phyloP scores from a whole-genome alignment of 805 yeast species.

The Pichia deserticola region DNA sequence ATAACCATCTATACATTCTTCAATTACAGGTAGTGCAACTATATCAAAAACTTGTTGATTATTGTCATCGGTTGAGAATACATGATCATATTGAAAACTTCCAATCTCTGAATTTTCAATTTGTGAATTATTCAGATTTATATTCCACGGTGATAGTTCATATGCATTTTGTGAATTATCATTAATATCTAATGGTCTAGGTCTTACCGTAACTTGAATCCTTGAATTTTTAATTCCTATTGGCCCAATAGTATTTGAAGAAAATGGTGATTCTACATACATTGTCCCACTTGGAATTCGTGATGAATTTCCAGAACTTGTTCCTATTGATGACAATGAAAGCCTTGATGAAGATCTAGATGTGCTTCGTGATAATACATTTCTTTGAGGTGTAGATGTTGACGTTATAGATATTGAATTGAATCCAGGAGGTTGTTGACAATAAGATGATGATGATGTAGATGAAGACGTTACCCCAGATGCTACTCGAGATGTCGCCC shows the following conservation, averaged over 20 bases:
- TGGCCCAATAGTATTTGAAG: conserved; percentile 28
- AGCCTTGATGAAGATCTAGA: conserved; percentile 10
- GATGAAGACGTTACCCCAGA: background rate
- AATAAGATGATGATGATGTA: background rate
- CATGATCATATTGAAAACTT: conserved; percentile 70
- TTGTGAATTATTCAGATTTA: conserved; percentile 36
- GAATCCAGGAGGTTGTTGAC: conserved; percentile 1
- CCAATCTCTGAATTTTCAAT: conserved; percentile 51
- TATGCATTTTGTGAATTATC: conserved; percentile 2
- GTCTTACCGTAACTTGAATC: conserved; percentile 70
- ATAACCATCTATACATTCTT: conserved; percentile 59
- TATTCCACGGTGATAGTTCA: conserved; percentile 29
- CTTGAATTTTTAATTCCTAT: background rate
- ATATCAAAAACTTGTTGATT: conserved; percentile 56
- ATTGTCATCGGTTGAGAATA: conserved; percentile 49
- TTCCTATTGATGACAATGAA: conserved; percentile 5
- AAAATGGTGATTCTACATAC: conserved; percentile 2
- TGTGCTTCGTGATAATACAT: conserved; percentile 4
- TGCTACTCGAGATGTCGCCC: background rate
- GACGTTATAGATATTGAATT: background rate
- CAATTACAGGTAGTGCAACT: conserved; percentile 46
- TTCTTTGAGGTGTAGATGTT: conserved; percentile 1
- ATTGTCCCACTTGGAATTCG: background rate
- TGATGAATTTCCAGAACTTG: conserved; percentile 5
- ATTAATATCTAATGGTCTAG: conserved; percentile 46